Evolutionary conservation across 2,329 filamentous ascomycete genomes (phyloP).

Genomic region (Blastomyces silverae): DNA sequence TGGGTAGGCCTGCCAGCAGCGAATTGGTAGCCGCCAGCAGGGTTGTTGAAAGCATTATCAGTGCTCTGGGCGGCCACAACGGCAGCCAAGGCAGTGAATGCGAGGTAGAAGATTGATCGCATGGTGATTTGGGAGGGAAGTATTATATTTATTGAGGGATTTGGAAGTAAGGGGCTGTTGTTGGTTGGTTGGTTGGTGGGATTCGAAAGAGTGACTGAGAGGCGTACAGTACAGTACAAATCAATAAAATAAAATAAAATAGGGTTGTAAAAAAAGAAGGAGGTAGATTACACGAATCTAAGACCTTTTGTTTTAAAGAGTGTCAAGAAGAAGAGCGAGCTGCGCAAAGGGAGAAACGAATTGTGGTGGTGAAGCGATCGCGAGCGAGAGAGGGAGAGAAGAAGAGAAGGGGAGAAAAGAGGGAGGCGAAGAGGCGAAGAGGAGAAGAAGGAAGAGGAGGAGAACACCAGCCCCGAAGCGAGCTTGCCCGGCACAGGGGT

Average conservation of each 20-base stretch:
- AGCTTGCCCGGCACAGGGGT: too few species aligned
- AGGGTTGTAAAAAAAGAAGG: background rate
- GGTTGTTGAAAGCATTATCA: slow-evolving; percentile 46
- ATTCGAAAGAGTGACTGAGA: slow-evolving; percentile 5
- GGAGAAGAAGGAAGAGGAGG: too few species aligned
- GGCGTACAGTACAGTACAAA: slow-evolving; percentile 12
- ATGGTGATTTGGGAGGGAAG: slow-evolving; percentile 31
- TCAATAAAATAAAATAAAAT: slow-evolving; percentile 11
- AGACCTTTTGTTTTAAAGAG: background rate
- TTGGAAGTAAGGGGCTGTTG: too few species aligned
- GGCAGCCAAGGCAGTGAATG: slow-evolving; percentile 43
- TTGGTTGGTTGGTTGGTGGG: too few species aligned
- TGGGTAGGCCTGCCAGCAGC: slow-evolving; percentile 43
- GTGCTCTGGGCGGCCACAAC: slow-evolving; percentile 37
- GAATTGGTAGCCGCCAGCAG: slow-evolving; percentile 39
- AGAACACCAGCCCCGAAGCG: too few species aligned
- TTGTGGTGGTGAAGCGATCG: slow-evolving; percentile 8
- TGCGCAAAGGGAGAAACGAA: background rate
- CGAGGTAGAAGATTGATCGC: slow-evolving; percentile 40
- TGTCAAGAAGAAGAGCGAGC: background rate
- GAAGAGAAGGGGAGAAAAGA: background rate
- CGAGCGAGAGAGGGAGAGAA: slow-evolving; percentile 13
- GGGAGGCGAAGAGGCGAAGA: background rate
- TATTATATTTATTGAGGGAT: too few species aligned
- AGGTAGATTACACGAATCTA: background rate